A percentile compares a stretch with the other conserved stretches of the same genome.
phyloP scores from a whole-genome alignment of 202 grass and related monocot genomes.

The Cymbopogon flexuosus region DNA sequence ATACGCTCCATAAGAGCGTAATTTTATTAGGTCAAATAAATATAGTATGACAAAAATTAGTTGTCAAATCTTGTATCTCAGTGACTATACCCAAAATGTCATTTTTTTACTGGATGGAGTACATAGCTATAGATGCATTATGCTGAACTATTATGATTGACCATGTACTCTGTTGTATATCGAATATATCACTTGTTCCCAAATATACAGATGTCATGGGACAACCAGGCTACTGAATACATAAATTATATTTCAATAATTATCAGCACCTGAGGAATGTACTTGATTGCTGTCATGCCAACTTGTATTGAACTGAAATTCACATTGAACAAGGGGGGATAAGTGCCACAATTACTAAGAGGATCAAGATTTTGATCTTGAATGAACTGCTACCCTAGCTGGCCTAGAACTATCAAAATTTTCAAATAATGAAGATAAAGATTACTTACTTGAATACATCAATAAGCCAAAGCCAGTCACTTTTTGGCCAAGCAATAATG shows the following conservation, averaged over 20 bases:
- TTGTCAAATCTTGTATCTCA: background rate
- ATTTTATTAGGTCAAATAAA: background rate
- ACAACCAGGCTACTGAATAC: background rate
- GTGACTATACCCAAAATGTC: background rate
- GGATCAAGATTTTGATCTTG: slow-evolving; percentile 4
- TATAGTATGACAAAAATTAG: background rate
- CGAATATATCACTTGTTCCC: background rate
- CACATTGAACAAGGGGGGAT: background rate
- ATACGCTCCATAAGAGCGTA: background rate
- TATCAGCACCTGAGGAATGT: slow-evolving; percentile 83
- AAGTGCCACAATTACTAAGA: background rate
- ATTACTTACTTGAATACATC: slow-evolving; percentile 77
- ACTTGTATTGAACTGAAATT: slow-evolving; percentile 90
- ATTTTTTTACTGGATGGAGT: background rate
- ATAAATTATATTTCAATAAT: background rate
- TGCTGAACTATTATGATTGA: background rate
- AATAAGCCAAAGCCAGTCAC: slow-evolving; percentile 94
- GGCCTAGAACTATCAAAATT: background rate
- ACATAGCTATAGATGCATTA: background rate
- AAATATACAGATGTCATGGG: background rate
- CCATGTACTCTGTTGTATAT: background rate
- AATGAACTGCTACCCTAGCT: background rate
- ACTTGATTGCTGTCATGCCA: slow-evolving; percentile 93
- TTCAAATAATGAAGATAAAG: slow-evolving; percentile 13
- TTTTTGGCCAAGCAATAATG: slow-evolving; percentile 64